A percentile compares a stretch with the other conserved stretches of the same genome.
phyloP scores from a whole-genome alignment of 805 yeast species.

The Pichia pseudocactophila region DNA sequence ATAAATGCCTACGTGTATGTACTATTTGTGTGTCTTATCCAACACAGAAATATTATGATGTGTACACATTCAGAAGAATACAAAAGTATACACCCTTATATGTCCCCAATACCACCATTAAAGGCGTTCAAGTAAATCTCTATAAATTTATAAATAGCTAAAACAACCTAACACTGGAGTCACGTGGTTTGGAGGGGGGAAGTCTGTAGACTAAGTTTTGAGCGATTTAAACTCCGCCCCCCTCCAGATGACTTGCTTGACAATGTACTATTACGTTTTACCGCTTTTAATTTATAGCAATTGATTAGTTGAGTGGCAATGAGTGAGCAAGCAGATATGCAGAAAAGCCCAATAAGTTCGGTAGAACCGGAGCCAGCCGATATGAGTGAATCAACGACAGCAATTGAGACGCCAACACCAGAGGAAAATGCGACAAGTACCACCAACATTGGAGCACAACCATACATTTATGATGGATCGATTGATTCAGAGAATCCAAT shows the following conservation, averaged over 20 bases:
- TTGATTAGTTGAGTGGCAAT: too few species aligned
- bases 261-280: too few species aligned
- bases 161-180: too few species aligned
- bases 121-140: not conserved
- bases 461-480: not conserved
- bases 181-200: too few species aligned
- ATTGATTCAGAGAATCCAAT: not conserved
- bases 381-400: not conserved
- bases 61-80: conserved; percentile 49
- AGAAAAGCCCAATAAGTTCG: not conserved
- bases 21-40: conserved; percentile 73
- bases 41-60: conserved; percentile 73
- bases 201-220: too few species aligned
- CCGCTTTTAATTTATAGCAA: too few species aligned
- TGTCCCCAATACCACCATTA: not conserved
- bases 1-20: conserved; percentile 75
- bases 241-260: too few species aligned
- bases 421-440: conserved; percentile 1
- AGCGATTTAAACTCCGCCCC: too few species aligned
- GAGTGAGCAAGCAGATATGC: too few species aligned
- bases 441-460: not conserved
- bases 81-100: not conserved
- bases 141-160: not conserved
- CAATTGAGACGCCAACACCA: conserved; percentile 4
- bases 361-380: not conserved